Percentiles rank a stretch among this genome's conserved stretches.
phyloP scores from a whole-genome alignment of 805 yeast genomes.

The Cyberlindnera veronae region DNA sequence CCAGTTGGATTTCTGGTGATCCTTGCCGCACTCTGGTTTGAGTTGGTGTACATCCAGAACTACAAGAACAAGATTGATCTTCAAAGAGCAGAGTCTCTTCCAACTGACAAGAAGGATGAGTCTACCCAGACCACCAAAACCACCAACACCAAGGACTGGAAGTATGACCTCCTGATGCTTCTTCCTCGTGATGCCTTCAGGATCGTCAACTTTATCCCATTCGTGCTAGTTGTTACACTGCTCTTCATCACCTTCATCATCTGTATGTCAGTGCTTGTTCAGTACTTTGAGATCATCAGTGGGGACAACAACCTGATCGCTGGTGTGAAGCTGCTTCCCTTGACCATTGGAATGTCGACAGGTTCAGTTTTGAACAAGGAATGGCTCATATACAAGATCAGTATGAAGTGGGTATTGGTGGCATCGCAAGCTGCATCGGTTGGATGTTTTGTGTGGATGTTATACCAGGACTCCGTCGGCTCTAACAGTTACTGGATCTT shows the following conservation, averaged over 20 bases:
- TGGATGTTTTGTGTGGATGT: constrained; percentile 4
- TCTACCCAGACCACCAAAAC: background rate
- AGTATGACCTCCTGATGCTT: constrained; percentile 18
- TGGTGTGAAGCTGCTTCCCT: constrained; percentile 34
- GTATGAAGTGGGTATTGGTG: constrained; percentile 24
- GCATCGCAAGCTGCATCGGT: background rate
- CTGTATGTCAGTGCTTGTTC: constrained; percentile 19
- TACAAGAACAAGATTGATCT: constrained; percentile 11
- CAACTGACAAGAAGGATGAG: background rate
- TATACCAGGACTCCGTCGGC: constrained; percentile 18
- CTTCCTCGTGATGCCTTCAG: constrained; percentile 28
- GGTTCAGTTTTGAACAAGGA: constrained; percentile 28
- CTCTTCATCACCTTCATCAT: constrained; percentile 22
- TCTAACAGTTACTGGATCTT: constrained; percentile 29
- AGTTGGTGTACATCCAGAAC: constrained; percentile 21
- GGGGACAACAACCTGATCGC: constrained; percentile 31
- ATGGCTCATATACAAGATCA: constrained; percentile 14
- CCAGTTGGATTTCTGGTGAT: constrained; percentile 35
- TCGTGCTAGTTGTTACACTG: constrained; percentile 20
- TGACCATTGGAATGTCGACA: constrained; percentile 29
- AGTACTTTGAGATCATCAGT: constrained; percentile 29
- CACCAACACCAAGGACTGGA: background rate
- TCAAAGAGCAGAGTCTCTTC: background rate
- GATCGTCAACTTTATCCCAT: constrained; percentile 26
- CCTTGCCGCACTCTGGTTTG: constrained; percentile 29